Conservation (phyloP, 2,329 filamentous ascomycete species). For the Helminthosporium solani region DNA sequence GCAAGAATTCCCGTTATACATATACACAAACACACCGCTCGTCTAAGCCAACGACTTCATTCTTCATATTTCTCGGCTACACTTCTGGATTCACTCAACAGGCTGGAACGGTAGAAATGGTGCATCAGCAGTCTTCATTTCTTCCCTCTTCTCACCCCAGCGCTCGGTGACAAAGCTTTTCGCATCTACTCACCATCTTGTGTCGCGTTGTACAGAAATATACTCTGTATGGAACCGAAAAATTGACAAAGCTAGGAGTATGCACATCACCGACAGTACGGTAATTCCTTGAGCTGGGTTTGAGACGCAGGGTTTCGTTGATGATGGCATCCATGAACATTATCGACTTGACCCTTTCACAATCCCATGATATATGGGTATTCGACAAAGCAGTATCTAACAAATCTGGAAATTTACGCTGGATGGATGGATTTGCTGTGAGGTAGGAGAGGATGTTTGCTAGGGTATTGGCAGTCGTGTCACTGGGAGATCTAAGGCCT, state of each 20-base stretch:
- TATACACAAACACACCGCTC: not conserved
- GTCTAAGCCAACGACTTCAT: too few relatives aligned
- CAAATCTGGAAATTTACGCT: conserved; percentile 31
- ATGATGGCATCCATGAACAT: conserved; percentile 35
- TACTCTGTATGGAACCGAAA: conserved; percentile 1
- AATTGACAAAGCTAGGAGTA: conserved; percentile 4
- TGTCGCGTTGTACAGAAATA: conserved; percentile 1
- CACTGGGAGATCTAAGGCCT: not conserved
- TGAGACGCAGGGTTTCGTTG: conserved; percentile 42
- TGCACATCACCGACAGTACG: not conserved
- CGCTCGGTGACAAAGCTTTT: conserved; percentile 11
- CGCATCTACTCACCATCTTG: conserved; percentile 5
- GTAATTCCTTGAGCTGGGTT: conserved; percentile 38
- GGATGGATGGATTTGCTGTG: conserved; percentile 29
- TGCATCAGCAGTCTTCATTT: conserved; percentile 8
- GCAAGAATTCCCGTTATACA: conserved; percentile 1
- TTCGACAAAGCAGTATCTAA: conserved; percentile 33
- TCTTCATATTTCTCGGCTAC: too few relatives aligned
- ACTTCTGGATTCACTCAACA: conserved; percentile 1
- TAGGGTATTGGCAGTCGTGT: not conserved
- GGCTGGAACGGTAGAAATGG: conserved; percentile 6
- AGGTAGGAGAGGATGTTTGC: conserved; percentile 36
- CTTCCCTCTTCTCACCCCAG: conserved; percentile 6
- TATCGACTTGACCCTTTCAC: conserved; percentile 29
- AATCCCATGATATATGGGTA: conserved; percentile 26